Evolutionary conservation across 495 filamentous ascomycete genomes (phyloP).

Genomic region (Tuber magnatum): DNA sequence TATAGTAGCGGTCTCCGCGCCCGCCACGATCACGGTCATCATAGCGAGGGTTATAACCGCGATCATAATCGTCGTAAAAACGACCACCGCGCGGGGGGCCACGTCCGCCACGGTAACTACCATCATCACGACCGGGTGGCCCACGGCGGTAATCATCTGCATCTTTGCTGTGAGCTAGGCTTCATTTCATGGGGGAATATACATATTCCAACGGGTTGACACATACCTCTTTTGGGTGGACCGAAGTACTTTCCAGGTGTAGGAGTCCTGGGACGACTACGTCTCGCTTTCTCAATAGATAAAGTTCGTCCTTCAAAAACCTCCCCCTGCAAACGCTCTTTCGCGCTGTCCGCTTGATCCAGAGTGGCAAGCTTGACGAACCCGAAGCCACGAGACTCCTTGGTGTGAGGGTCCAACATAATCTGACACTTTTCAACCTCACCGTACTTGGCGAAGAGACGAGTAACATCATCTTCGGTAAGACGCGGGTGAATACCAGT

Average conservation of each 20-base stretch:
- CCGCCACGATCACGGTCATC: constrained; percentile 50
- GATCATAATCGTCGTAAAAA: constrained; percentile 51
- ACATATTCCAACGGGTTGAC: constrained; percentile 8
- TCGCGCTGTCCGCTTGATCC: constrained; percentile 91
- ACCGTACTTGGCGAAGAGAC: constrained; percentile 96
- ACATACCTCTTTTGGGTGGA: constrained; percentile 91
- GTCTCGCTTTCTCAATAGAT: constrained; percentile 98
- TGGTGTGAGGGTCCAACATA: constrained; percentile 96
- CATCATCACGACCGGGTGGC: constrained; percentile 45
- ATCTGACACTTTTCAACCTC: constrained; percentile 99
- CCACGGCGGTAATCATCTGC: constrained; percentile 55
- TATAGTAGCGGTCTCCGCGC: constrained; percentile 53
- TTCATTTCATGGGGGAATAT: constrained; percentile 7
- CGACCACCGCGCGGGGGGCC: constrained; percentile 44
- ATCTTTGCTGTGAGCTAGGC: constrained; percentile 38
- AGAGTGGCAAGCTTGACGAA: constrained; percentile 98
- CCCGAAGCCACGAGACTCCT: constrained; percentile 97
- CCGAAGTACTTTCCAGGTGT: constrained; percentile 99
- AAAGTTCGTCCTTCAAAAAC: constrained; percentile 90
- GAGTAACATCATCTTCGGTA: constrained; percentile 79
- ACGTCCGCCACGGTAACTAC: constrained; percentile 41
- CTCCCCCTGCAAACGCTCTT: constrained; percentile 92
- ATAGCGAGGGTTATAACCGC: constrained; percentile 54
- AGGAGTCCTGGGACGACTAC: constrained; percentile 85
- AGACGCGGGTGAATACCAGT: constrained; percentile 96